A percentile compares a stretch with the other conserved stretches of the same genome.
Conservation (phyloP, 1,284 basidiomycete species). For the Marasmius sp. region DNA sequence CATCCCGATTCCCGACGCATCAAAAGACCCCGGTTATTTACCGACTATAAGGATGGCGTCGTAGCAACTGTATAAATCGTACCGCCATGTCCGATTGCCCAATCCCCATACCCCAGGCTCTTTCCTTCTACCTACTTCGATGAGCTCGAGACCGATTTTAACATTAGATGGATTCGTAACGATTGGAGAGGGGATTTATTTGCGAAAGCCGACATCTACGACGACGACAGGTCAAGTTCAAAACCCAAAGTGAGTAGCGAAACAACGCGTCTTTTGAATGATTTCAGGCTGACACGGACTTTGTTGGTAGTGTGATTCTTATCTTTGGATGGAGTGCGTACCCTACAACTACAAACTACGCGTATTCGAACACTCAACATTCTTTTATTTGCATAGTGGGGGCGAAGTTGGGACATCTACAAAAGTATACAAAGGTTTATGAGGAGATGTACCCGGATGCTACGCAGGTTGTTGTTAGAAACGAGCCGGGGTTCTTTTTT, state of each 20-base stretch:
- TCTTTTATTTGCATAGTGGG: constrained; percentile 39
- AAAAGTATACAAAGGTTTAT: constrained; percentile 50
- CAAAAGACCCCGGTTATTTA: no score
- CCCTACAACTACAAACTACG: neutral
- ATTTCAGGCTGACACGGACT: neutral
- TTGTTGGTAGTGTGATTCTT: neutral
- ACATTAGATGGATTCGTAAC: neutral
- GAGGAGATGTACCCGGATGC: constrained; percentile 46
- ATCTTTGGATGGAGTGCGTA: neutral
- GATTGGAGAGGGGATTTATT: neutral
- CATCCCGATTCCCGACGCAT: no score
- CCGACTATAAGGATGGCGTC: no score
- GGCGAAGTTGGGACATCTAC: constrained; percentile 46
- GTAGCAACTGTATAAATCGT: no score
- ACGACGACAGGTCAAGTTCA: neutral
- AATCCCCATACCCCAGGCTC: no score
- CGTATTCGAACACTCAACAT: constrained; percentile 3
- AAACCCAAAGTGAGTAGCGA: neutral
- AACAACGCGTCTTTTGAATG: neutral
- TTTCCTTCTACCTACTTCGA: neutral
- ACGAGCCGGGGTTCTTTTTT: constrained; percentile 40
- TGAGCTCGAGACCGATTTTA: neutral
- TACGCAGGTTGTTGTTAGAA: constrained; percentile 46
- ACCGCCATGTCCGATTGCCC: constrained; percentile 10
- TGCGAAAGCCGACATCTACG: neutral